Evolutionary conservation across 805 yeast species (phyloP).

Genomic region (Ogataea pilisensis): DNA sequence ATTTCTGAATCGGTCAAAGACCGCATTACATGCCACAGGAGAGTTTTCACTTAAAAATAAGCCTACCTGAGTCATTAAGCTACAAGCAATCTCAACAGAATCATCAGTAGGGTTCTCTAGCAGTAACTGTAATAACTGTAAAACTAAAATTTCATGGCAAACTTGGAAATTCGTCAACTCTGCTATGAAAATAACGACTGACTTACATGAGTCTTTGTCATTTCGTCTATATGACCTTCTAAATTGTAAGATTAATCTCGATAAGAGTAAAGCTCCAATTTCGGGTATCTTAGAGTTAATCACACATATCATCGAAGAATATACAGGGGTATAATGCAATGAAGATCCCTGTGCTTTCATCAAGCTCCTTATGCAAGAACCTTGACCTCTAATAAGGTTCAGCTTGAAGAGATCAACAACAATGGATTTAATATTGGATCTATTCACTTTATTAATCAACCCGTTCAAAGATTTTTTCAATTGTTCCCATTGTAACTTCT

Average conservation of each 20-base stretch:
- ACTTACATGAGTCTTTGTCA: constrained; percentile 40
- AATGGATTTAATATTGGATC: constrained; percentile 43
- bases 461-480: constrained; percentile 45
- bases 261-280: constrained; percentile 54
- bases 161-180: constrained; percentile 63
- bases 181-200: constrained; percentile 49
- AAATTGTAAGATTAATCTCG: constrained; percentile 56
- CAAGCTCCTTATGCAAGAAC: constrained; percentile 52
- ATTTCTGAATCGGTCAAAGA: constrained; percentile 55
- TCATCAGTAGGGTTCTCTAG: constrained; percentile 44
- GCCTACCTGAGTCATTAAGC: constrained; percentile 51
- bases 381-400: constrained; percentile 60
- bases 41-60: constrained; percentile 40
- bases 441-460: constrained; percentile 42
- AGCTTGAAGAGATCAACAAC: constrained; percentile 48
- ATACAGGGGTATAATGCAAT: constrained; percentile 38
- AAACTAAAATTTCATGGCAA: constrained; percentile 45
- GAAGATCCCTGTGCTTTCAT: constrained; percentile 50
- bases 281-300: constrained; percentile 66
- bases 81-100: constrained; percentile 51
- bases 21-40: constrained; percentile 31
- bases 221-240: constrained; percentile 46
- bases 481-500: constrained; percentile 54
- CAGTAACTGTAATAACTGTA: constrained; percentile 50
- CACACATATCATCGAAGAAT: constrained; percentile 54